Conservation (phyloP, 1,284 basidiomycete genomes). For the Irpex rosettiformis region DNA sequence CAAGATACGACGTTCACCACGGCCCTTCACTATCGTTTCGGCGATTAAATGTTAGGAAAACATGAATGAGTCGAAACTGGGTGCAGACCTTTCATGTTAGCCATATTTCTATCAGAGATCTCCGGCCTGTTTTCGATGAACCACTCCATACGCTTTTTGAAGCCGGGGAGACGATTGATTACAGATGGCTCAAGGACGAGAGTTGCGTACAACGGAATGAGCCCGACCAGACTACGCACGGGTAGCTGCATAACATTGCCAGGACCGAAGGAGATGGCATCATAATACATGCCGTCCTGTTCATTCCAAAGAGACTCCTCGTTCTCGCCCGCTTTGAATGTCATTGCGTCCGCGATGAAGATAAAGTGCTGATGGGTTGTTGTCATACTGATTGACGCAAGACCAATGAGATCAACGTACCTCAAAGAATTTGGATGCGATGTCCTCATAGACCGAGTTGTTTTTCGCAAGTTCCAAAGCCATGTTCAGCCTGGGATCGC, state of each 20-base stretch:
- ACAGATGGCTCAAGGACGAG: slow-evolving; percentile 88
- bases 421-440: slow-evolving; percentile 98
- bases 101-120: slow-evolving; percentile 88
- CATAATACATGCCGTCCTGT: slow-evolving; percentile 96
- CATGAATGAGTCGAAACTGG: neutral
- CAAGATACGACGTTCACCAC: slow-evolving; percentile 83
- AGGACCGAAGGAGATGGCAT: slow-evolving; percentile 90
- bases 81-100: slow-evolving; percentile 83
- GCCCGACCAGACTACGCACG: slow-evolving; percentile 88
- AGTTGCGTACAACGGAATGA: slow-evolving; percentile 95
- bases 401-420: slow-evolving; percentile 35
- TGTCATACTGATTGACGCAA: slow-evolving; percentile 8
- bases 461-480: slow-evolving; percentile 97
- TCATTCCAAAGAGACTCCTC: slow-evolving; percentile 93
- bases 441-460: slow-evolving; percentile 97
- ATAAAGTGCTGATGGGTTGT: slow-evolving; percentile 75
- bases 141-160: slow-evolving; percentile 99
- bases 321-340: slow-evolving; percentile 75
- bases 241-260: slow-evolving; percentile 88
- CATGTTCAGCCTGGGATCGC: slow-evolving; percentile 77
- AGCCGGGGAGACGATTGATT: slow-evolving; percentile 91
- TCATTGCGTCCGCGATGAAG: slow-evolving; percentile 98
- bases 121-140: slow-evolving; percentile 92
- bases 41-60: neutral
- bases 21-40: slow-evolving; percentile 59